Percentiles rank a stretch among this genome's conserved stretches.
Evolutionary conservation across 176 grass and related monocot genomes (phyloP).

Genomic region (Juncus effusus): DNA sequence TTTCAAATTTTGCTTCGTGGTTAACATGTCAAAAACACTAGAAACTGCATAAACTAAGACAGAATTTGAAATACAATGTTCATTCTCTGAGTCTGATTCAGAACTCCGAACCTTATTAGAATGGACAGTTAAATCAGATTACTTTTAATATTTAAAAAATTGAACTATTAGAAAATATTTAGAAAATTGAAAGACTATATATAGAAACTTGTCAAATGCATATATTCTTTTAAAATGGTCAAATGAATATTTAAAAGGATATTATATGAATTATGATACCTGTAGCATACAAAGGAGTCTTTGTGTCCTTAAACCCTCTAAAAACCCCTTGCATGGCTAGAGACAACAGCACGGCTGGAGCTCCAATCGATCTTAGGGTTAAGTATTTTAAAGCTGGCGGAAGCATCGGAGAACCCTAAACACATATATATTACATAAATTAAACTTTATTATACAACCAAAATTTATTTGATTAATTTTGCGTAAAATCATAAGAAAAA

Average conservation of each 20-base stretch:
- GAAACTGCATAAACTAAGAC: no score
- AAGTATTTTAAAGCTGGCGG: slow-evolving; percentile 59
- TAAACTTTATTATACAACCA: neutral
- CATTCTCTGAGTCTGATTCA: no score
- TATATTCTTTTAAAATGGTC: no score
- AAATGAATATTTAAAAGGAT: neutral
- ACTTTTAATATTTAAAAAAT: no score
- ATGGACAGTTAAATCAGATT: no score
- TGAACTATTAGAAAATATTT: no score
- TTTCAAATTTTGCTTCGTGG: no score
- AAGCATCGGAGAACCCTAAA: slow-evolving; percentile 68
- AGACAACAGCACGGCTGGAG: slow-evolving; percentile 78
- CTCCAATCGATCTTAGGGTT: slow-evolving; percentile 78
- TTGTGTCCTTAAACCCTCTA: slow-evolving; percentile 91
- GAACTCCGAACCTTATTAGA: no score
- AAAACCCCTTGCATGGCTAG: slow-evolving; percentile 88
- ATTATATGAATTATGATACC: slow-evolving; percentile 44
- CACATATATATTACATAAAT: neutral
- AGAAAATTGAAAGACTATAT: no score
- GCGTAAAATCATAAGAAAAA: neutral
- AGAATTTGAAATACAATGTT: no score
- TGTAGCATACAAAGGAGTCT: slow-evolving; percentile 74
- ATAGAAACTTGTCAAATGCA: no score
- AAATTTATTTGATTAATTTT: slow-evolving; percentile 1
- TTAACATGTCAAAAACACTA: no score